Percentiles rank a stretch among this genome's conserved stretches.
Evolutionary conservation across 2,329 filamentous ascomycete species (phyloP).

Genomic region (Ascomycota sp.): DNA sequence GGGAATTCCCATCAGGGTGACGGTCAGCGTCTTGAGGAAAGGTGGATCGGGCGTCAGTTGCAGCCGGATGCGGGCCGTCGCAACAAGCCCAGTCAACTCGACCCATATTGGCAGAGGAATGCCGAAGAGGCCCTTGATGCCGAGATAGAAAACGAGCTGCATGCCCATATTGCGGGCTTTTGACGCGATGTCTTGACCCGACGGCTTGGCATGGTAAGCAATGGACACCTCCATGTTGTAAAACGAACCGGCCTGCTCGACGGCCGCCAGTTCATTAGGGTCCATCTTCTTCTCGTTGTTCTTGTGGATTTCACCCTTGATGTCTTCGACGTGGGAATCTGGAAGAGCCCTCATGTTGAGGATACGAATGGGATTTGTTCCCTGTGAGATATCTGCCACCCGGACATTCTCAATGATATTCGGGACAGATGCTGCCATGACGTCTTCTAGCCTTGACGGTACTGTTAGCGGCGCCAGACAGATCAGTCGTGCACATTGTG

Average conservation of each 20-base stretch:
- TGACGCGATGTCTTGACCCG: conserved; percentile 37
- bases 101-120: conserved; percentile 41
- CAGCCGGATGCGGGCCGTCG: conserved; percentile 43
- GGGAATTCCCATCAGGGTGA: conserved; percentile 55
- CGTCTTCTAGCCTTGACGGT: conserved; percentile 34
- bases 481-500: too few species aligned
- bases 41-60: conserved; percentile 58
- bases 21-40: conserved; percentile 51
- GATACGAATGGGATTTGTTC: conserved; percentile 46
- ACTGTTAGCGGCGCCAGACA: too few species aligned
- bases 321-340: conserved; percentile 41
- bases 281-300: conserved; percentile 8
- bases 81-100: conserved; percentile 48
- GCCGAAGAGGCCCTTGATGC: conserved; percentile 20
- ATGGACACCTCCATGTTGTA: conserved; percentile 57
- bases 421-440: conserved; percentile 57
- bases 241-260: conserved; percentile 38
- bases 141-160: conserved; percentile 47
- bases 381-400: conserved; percentile 54
- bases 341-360: conserved; percentile 41
- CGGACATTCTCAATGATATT: conserved; percentile 50
- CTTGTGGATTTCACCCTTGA: conserved; percentile 3
- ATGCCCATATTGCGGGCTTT: conserved; percentile 46
- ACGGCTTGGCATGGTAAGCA: conserved; percentile 43
- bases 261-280: conserved; percentile 8